Evolutionary conservation across 768 basidiomycete genomes (phyloP).

Genomic region (Boletellus sp.): DNA sequence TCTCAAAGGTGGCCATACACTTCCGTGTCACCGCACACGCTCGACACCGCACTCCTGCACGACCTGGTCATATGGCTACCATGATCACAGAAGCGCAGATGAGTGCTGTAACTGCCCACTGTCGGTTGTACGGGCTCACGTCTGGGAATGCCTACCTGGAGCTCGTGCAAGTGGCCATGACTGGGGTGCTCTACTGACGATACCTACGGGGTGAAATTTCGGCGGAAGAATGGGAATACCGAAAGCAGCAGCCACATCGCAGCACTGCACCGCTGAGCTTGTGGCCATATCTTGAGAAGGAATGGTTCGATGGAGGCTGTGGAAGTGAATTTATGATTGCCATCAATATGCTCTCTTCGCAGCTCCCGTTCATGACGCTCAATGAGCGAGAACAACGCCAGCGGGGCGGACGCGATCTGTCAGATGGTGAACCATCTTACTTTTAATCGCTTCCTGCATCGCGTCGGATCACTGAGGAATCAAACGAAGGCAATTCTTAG

Average conservation of each 20-base stretch:
- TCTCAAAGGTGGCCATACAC: constrained; percentile 52
- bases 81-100: constrained; percentile 33
- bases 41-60: constrained; percentile 37
- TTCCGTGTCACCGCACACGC: constrained; percentile 43
- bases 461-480: constrained; percentile 35
- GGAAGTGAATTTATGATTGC: constrained; percentile 39
- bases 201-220: constrained; percentile 47
- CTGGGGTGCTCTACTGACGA: constrained; percentile 46
- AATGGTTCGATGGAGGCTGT: constrained; percentile 47
- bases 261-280: constrained; percentile 50
- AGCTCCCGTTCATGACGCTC: no score
- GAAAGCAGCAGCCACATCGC: constrained; percentile 47
- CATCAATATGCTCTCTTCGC: constrained; percentile 42
- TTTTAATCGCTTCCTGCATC: constrained; percentile 42
- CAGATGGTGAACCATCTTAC: constrained; percentile 40
- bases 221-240: no score
- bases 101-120: constrained; percentile 32
- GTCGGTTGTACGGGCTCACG: constrained; percentile 42
- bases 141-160: constrained; percentile 49
- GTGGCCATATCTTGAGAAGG: constrained; percentile 44
- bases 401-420: not conserved
- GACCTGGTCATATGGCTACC: constrained; percentile 22
- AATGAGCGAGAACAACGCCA: not conserved
- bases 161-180: constrained; percentile 49
- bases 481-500: constrained; percentile 33